phyloP scores from a whole-genome alignment of 192 early-diverging fungal species.

The Linnemannia elongata region DNA sequence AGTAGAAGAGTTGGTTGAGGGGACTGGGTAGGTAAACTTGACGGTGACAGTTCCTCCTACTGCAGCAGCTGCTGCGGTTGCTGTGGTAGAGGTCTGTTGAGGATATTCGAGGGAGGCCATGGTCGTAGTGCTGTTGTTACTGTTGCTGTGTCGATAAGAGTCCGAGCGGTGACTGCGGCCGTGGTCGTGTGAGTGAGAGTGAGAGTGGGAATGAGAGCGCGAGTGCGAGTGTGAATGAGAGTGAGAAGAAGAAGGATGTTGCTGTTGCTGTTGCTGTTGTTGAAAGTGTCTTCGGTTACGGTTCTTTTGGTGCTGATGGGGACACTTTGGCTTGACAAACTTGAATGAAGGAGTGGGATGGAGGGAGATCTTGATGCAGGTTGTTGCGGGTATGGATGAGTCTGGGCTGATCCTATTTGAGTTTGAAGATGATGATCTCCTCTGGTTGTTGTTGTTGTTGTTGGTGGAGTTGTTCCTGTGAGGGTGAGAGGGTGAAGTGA shows the following conservation, averaged over 20 bases:
- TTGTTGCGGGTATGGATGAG: conserved; percentile 50
- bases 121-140: not conserved
- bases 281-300: conserved; percentile 33
- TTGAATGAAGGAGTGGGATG: conserved; percentile 42
- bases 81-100: not conserved
- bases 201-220: not conserved
- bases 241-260: not conserved
- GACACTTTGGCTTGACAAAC: conserved; percentile 51
- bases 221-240: conserved; percentile 5
- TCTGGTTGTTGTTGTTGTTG: not conserved
- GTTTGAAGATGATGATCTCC: not conserved
- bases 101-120: conserved; percentile 37
- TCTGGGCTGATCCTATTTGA: conserved; percentile 45
- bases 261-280: conserved; percentile 39
- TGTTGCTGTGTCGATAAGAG: conserved; percentile 11
- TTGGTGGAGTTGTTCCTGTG: not conserved
- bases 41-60: conserved; percentile 6
- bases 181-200: conserved; percentile 8
- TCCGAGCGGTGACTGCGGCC: conserved; percentile 9
- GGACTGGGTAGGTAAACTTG: conserved; percentile 20
- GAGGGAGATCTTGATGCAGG: conserved; percentile 56
- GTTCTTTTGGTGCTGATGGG: conserved; percentile 33
- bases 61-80: not conserved
- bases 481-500: not conserved
- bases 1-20: not conserved